Percentiles rank a stretch among this genome's conserved stretches.
Evolutionary conservation across 345 rosid species (phyloP).

Genomic region (Leavenworthia alabamica): DNA sequence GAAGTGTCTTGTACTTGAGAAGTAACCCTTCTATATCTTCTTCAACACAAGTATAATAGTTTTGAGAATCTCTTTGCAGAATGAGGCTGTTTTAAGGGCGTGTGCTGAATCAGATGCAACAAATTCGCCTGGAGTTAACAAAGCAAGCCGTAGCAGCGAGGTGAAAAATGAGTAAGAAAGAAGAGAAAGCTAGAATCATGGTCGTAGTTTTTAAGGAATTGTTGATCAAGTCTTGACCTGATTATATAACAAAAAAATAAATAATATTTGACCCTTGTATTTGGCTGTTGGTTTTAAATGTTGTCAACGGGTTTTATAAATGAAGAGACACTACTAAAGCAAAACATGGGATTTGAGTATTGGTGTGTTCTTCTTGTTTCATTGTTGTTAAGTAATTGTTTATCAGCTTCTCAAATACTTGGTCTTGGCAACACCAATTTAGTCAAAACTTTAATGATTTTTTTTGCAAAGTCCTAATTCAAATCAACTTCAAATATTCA

Average conservation of each 20-base stretch:
- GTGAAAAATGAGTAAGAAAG: constrained; percentile 13
- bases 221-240: constrained; percentile 1
- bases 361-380: neutral
- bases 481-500: neutral
- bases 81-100: constrained; percentile 62
- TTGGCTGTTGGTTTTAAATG: neutral
- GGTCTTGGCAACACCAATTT: no score
- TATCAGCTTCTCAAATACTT: neutral
- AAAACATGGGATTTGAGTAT: neutral
- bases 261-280: constrained; percentile 3
- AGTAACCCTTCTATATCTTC: neutral
- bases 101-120: constrained; percentile 49
- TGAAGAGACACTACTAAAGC: neutral
- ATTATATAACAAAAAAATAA: neutral
- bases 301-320: neutral
- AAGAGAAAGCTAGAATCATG: neutral
- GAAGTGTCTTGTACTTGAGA: no score
- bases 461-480: neutral
- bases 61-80: constrained; percentile 38
- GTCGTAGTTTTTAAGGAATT: neutral
- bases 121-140: constrained; percentile 13
- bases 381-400: neutral
- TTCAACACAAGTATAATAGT: neutral
- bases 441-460: no score
- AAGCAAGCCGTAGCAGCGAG: constrained; percentile 18